Evolutionary conservation across 2,329 filamentous ascomycete species (phyloP).

Genomic region (Elsinoe perseae): DNA sequence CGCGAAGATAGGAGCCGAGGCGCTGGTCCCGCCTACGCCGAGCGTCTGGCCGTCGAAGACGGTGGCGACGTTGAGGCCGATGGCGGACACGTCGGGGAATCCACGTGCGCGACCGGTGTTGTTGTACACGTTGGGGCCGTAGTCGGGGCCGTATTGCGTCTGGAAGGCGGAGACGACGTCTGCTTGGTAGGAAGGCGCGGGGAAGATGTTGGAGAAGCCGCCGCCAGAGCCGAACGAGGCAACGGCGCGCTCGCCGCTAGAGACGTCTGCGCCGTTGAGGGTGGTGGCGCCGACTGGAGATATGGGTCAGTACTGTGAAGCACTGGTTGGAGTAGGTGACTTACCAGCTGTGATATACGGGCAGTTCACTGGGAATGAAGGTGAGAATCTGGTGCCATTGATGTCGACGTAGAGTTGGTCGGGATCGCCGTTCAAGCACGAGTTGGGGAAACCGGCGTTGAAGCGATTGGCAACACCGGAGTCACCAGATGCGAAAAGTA

Average conservation of each 20-base stretch:
- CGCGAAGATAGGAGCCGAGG: slow-evolving; percentile 17
- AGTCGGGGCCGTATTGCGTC: slow-evolving; percentile 21
- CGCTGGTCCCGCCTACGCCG: slow-evolving; percentile 23
- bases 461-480: slow-evolving; percentile 44
- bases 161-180: slow-evolving; percentile 35
- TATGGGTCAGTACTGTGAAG: slow-evolving; percentile 40
- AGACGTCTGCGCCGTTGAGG: slow-evolving; percentile 36
- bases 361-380: slow-evolving; percentile 43
- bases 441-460: slow-evolving; percentile 23
- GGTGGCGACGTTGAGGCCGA: slow-evolving; percentile 34
- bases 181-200: slow-evolving; percentile 38
- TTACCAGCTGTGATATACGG: slow-evolving; percentile 38
- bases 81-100: slow-evolving; percentile 34
- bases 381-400: slow-evolving; percentile 39
- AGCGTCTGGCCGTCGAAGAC: slow-evolving; percentile 31
- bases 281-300: slow-evolving; percentile 39
- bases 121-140: slow-evolving; percentile 29
- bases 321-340: slow-evolving; percentile 39
- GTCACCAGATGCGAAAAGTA: slow-evolving; percentile 57
- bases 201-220: slow-evolving; percentile 38
- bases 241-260: slow-evolving; percentile 43
- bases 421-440: slow-evolving; percentile 38
- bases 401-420: slow-evolving; percentile 26
- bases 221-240: slow-evolving; percentile 42
- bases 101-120: slow-evolving; percentile 27